phyloP scores from a whole-genome alignment of 75 land plant species.

The Cupressus sempervirens region DNA sequence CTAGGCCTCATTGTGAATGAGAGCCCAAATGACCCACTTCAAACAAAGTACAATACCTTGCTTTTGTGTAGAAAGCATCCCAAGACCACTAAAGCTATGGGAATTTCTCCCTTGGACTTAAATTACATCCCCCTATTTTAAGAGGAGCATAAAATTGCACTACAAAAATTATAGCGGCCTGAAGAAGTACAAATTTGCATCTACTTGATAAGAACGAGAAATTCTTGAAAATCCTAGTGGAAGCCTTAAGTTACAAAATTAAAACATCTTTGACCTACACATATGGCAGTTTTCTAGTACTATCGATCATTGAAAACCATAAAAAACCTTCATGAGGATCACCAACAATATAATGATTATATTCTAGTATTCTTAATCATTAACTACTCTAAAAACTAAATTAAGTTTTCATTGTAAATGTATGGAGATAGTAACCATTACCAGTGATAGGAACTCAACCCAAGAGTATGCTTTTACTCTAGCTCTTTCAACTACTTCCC shows the following conservation, averaged over 20 bases:
- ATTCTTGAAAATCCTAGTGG: neutral
- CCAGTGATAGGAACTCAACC: slow-evolving; percentile 50
- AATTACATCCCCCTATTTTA: no score
- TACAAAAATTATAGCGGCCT: neutral
- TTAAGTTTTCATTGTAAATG: neutral
- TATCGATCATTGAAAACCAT: neutral
- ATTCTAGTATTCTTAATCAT: neutral
- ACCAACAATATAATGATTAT: neutral
- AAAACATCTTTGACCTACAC: neutral
- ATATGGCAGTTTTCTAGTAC: neutral
- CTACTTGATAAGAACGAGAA: neutral
- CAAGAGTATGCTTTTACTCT: slow-evolving; percentile 69
- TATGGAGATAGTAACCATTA: slow-evolving; percentile 16
- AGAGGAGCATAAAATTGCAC: neutral
- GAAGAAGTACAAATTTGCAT: neutral
- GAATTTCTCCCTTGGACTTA: no score
- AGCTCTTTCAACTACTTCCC: slow-evolving; percentile 50
- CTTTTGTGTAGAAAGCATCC: no score
- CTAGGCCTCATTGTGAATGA: no score
- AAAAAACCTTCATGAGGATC: neutral
- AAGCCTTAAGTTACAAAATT: neutral
- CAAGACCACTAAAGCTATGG: no score
- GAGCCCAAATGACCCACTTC: no score
- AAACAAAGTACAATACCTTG: no score
- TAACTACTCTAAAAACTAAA: neutral